Evolutionary conservation across 1,284 basidiomycete species (phyloP).

Genomic region (Kwoniella shivajii): DNA sequence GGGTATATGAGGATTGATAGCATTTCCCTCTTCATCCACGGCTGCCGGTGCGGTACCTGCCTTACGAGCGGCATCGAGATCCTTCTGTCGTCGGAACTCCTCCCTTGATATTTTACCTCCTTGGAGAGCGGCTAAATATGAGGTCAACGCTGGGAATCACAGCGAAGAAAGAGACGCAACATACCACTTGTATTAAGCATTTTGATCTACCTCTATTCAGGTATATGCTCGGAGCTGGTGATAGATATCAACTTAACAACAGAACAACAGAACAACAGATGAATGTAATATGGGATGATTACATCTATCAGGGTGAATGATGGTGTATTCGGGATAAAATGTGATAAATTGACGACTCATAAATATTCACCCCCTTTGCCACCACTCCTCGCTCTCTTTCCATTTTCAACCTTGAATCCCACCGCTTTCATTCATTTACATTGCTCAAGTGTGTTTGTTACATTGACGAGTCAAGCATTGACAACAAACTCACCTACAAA

Average conservation of each 20-base stretch:
- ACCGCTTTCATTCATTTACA: slow-evolving; percentile 1
- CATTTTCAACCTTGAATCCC: not conserved
- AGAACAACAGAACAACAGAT: not conserved
- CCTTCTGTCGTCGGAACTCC: slow-evolving; percentile 91
- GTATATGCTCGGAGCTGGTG: not conserved
- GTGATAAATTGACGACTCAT: slow-evolving; percentile 1
- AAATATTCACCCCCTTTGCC: slow-evolving; percentile 1
- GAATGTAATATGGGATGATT: not conserved
- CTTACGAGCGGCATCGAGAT: slow-evolving; percentile 93
- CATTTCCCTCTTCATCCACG: slow-evolving; percentile 87
- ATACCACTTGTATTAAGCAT: slow-evolving; percentile 27
- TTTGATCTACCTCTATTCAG: slow-evolving; percentile 2
- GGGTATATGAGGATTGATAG: slow-evolving; percentile 99
- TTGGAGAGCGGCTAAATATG: slow-evolving; percentile 19
- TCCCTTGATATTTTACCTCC: slow-evolving; percentile 84
- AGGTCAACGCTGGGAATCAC: slow-evolving; percentile 8
- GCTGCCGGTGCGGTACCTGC: slow-evolving; percentile 96
- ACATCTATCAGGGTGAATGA: not conserved
- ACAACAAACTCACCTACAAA: not conserved
- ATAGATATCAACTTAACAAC: not conserved
- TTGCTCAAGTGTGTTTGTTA: no score
- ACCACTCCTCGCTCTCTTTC: not conserved
- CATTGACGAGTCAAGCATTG: not conserved
- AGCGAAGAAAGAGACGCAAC: not conserved
- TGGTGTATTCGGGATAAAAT: not conserved